Conservation (phyloP, 345 rosid species). For the Draba incana region DNA sequence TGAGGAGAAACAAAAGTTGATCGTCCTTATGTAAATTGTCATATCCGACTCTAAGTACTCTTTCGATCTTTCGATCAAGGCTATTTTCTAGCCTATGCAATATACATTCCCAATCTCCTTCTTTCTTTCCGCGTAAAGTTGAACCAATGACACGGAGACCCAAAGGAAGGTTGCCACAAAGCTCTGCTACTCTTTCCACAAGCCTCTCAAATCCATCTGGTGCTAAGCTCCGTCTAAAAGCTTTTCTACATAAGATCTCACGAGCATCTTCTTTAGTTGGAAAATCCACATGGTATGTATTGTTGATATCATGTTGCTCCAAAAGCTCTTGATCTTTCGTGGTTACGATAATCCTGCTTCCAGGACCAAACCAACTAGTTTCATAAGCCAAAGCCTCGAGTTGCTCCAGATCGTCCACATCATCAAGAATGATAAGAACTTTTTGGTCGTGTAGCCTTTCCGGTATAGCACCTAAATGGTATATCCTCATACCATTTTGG, state of each 20-base stretch:
- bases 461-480: neutral
- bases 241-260: no score
- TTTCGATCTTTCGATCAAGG: neutral
- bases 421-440: constrained; percentile 20
- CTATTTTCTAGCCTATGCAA: neutral
- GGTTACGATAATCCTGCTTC: constrained; percentile 4
- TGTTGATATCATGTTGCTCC: neutral
- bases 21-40: constrained; percentile 11
- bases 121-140: no score
- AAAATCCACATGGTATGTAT: no score
- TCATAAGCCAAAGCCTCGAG: neutral
- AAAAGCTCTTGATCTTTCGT: constrained; percentile 12
- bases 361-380: neutral
- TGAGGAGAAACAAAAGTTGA: no score
- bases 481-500: neutral
- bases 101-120: constrained; percentile 19
- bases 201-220: no score
- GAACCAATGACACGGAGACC: no score
- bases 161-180: no score
- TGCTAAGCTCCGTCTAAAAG: no score
- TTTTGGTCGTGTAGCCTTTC: neutral
- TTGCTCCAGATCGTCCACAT: neutral
- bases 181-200: no score
- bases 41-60: constrained; percentile 35
- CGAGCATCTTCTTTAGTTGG: no score